A percentile compares a stretch with the other conserved stretches of the same genome.
phyloP scores from a whole-genome alignment of 345 rosid species.

The Populus pruinosa region DNA sequence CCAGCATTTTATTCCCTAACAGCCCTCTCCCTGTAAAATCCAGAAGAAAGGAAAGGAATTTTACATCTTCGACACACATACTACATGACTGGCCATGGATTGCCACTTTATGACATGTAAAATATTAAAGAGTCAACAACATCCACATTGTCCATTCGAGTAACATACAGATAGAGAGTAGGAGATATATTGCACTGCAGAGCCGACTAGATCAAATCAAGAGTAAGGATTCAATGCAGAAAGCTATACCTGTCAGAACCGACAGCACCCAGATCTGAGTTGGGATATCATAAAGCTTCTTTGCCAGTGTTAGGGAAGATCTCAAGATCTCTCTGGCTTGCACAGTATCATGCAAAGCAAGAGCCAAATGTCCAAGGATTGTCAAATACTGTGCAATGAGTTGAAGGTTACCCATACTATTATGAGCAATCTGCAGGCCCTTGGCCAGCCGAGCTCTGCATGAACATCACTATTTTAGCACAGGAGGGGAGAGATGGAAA shows the following conservation, averaged over 20 bases:
- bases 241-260: slow-evolving; percentile 63
- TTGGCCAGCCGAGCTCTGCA: slow-evolving; percentile 88
- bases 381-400: slow-evolving; percentile 92
- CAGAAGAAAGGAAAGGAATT: background rate
- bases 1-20: background rate
- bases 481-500: background rate
- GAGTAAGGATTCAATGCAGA: background rate
- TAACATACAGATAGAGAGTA: background rate
- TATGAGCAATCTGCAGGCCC: slow-evolving; percentile 91
- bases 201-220: background rate
- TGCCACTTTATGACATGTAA: background rate
- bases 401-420: slow-evolving; percentile 92
- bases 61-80: background rate
- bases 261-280: slow-evolving; percentile 96
- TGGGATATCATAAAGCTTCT: slow-evolving; percentile 84
- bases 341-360: slow-evolving; percentile 80
- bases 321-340: slow-evolving; percentile 95
- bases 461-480: slow-evolving; percentile 8
- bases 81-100: background rate
- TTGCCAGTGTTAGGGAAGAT: slow-evolving; percentile 84
- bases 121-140: background rate
- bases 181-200: background rate
- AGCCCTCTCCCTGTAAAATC: background rate
- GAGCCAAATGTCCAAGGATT: slow-evolving; percentile 85
- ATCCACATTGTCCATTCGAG: background rate